phyloP scores from a whole-genome alignment of 2,329 filamentous ascomycete genomes.

The Beauveria asiatica region DNA sequence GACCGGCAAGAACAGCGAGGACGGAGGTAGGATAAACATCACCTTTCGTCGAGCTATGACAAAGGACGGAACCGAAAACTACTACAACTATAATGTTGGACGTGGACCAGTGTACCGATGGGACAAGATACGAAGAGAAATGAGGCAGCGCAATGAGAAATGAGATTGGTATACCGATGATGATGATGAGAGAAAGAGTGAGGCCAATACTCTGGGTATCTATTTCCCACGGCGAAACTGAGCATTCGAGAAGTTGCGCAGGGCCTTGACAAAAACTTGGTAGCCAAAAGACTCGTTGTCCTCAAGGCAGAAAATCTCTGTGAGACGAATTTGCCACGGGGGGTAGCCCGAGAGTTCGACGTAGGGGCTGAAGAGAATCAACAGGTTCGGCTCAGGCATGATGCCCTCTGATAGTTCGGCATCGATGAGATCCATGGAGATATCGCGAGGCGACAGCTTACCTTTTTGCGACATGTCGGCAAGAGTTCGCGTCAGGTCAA shows the following conservation, averaged over 20 bases:
- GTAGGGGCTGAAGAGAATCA: slow-evolving; percentile 78
- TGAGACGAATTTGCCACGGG: slow-evolving; percentile 90
- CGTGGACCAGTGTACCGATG: slow-evolving; percentile 60
- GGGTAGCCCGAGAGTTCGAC: slow-evolving; percentile 86
- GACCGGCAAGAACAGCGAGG: slow-evolving; percentile 52
- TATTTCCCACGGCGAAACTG: slow-evolving; percentile 78
- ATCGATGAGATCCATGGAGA: slow-evolving; percentile 78
- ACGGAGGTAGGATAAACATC: slow-evolving; percentile 64
- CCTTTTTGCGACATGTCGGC: slow-evolving; percentile 89
- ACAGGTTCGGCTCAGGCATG: slow-evolving; percentile 81
- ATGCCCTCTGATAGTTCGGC: slow-evolving; percentile 73
- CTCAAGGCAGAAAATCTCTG: slow-evolving; percentile 77
- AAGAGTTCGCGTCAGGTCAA: slow-evolving; percentile 90
- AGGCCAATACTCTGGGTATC: slow-evolving; percentile 9
- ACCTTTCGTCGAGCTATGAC: slow-evolving; percentile 67
- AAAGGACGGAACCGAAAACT: slow-evolving; percentile 68
- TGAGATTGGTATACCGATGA: neutral
- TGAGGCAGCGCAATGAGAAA: slow-evolving; percentile 29
- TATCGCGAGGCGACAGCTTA: slow-evolving; percentile 73
- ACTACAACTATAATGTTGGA: slow-evolving; percentile 78
- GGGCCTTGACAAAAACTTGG: slow-evolving; percentile 78
- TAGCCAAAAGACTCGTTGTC: slow-evolving; percentile 84
- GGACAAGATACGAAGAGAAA: slow-evolving; percentile 47
- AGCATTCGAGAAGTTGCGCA: slow-evolving; percentile 77
- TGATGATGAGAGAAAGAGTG: slow-evolving; percentile 8